phyloP scores from a whole-genome alignment of 2,329 filamentous ascomycete species.

The Pyrenophora teres region DNA sequence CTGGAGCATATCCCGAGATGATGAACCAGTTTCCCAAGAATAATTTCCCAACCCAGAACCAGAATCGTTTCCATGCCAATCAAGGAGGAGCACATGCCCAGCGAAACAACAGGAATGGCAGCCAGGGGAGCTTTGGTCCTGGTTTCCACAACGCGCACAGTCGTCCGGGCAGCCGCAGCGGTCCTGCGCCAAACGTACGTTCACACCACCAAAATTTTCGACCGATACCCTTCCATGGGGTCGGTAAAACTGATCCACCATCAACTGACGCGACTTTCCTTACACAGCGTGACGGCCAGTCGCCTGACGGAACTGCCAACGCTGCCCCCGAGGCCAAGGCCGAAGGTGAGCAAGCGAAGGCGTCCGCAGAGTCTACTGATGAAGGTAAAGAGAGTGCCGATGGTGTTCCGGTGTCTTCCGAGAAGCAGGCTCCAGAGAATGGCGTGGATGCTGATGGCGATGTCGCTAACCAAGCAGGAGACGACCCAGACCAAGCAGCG shows the following conservation, averaged over 20 bases:
- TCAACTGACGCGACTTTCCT: constrained; percentile 31
- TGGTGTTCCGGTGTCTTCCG: constrained; percentile 9
- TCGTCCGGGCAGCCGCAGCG: constrained; percentile 40
- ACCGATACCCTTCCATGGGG: constrained; percentile 15
- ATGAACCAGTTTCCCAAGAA: constrained; percentile 63
- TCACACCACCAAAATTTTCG: constrained; percentile 29
- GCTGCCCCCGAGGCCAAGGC: constrained; percentile 41
- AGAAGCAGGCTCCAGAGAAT: constrained; percentile 10
- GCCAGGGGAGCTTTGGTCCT: constrained; percentile 43
- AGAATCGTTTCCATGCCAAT: constrained; percentile 77
- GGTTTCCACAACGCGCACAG: constrained; percentile 30
- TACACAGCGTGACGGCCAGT: constrained; percentile 39
- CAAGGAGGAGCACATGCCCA: constrained; percentile 59
- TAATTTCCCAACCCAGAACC: constrained; percentile 68
- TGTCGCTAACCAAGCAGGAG: constrained; percentile 26
- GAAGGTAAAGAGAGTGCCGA: constrained; percentile 38
- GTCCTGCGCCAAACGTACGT: constrained; percentile 43
- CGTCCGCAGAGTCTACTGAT: constrained; percentile 28
- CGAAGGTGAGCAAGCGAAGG: constrained; percentile 34
- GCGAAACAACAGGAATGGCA: constrained; percentile 49
- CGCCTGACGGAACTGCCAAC: constrained; percentile 36
- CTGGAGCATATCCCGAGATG: constrained; percentile 54
- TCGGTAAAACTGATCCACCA: constrained; percentile 12
- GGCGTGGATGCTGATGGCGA: constrained; percentile 11
- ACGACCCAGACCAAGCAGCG: constrained; percentile 16